Conservation (phyloP, 139 green algal genomes). For the Mychonastes homosphaera region DNA sequence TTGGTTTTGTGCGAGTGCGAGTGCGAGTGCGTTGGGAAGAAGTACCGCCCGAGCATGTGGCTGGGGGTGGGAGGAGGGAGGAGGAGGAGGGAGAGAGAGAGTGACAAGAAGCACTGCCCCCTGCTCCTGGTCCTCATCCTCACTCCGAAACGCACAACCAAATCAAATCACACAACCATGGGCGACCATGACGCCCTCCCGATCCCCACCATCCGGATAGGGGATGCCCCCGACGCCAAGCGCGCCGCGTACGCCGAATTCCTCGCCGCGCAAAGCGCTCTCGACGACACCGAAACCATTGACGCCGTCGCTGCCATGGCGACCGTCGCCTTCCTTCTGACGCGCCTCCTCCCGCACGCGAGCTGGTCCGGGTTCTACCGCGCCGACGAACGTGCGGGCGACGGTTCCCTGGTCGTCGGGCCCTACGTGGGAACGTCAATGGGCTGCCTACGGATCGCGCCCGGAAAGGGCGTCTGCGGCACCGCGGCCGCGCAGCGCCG, state of each 20-base stretch:
- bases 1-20: neutral
- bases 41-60: neutral
- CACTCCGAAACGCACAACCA: neutral
- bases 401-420: conserved; percentile 29
- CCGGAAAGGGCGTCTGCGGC: conserved; percentile 38
- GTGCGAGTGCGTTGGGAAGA: neutral
- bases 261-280: no score
- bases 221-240: neutral
- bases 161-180: neutral
- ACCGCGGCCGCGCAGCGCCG: conserved; percentile 21
- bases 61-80: neutral
- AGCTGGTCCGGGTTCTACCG: conserved; percentile 29
- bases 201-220: neutral
- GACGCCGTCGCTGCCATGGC: conserved; percentile 44
- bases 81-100: conserved; percentile 5
- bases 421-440: conserved; percentile 46
- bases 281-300: conserved; percentile 20
- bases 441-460: conserved; percentile 41
- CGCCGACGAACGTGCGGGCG: neutral
- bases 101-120: neutral
- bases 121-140: neutral
- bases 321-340: conserved; percentile 33
- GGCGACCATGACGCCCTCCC: no score
- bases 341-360: neutral
- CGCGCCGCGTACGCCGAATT: neutral